Evolutionary conservation across 495 filamentous ascomycete genomes (phyloP).

Genomic region (Hypoxylon subgilvum): DNA sequence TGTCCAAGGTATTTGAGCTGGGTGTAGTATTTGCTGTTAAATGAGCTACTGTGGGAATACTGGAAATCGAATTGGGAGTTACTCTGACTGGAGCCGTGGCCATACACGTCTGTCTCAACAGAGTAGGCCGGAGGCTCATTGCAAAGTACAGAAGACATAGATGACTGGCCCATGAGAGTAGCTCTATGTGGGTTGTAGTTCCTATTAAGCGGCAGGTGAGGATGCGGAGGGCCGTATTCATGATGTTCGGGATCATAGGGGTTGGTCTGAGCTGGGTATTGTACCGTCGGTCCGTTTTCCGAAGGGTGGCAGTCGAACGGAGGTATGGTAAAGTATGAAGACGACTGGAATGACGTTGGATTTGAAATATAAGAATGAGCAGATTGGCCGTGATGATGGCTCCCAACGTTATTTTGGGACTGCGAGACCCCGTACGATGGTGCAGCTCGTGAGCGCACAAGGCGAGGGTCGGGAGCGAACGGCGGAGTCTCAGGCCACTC

Average conservation of each 20-base stretch:
- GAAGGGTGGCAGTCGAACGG: conserved; percentile 7
- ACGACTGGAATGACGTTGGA: neutral
- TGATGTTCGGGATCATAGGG: conserved; percentile 39
- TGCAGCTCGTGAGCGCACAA: neutral
- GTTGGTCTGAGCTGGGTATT: conserved; percentile 1
- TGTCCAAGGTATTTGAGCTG: conserved; percentile 65
- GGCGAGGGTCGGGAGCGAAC: conserved; percentile 40
- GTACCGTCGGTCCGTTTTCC: conserved; percentile 6
- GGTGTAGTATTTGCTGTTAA: conserved; percentile 50
- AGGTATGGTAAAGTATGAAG: conserved; percentile 3
- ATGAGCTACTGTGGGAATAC: conserved; percentile 19
- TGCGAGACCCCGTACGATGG: conserved; percentile 7
- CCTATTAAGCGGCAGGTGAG: conserved; percentile 35
- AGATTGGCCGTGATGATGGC: neutral
- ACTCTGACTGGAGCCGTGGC: conserved; percentile 39
- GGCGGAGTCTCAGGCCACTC: conserved; percentile 79
- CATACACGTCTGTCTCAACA: conserved; percentile 14
- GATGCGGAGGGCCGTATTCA: conserved; percentile 42
- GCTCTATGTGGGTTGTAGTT: conserved; percentile 35
- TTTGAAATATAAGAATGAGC: conserved; percentile 13
- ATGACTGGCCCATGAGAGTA: neutral
- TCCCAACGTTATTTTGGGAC: neutral
- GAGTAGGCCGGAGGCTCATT: conserved; percentile 19
- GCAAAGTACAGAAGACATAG: conserved; percentile 17
- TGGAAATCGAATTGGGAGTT: conserved; percentile 25